Base-by-base conservation (phyloP, 2,329 filamentous ascomycete genomes). In the Leptographium wingfieldii region DNA sequence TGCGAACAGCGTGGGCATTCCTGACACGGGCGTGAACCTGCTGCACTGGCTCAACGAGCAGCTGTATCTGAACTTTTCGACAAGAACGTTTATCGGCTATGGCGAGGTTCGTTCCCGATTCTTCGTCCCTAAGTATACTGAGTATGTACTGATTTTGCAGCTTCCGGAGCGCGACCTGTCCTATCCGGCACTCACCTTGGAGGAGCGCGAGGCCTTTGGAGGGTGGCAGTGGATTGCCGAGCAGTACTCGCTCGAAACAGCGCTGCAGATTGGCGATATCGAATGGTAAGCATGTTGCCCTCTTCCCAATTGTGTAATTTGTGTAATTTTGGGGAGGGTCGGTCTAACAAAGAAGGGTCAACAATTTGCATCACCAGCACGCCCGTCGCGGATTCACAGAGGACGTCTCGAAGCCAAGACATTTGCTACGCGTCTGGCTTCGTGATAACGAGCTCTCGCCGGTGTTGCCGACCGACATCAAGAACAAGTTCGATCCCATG, bases 201-300 rank as follows among this genome's bases (percentile, higher is more conserved):
- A 56, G 11, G 55, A 56, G 40, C 55, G 55, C 25, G 55, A 56
- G 25, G 55, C 55, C 40, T 56, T 56, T 48, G 55, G 55, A 9
- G 55, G 55, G 0, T 56, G 55, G 55, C 55, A 56, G 16, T 56
- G 40, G 55, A 56, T 31, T n/a, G 55, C 55, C 6, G 55, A 56
- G 14, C 38, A 48, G 40, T 56, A 48, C 25, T 19, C 38, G 12
- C 55, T 56, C 55, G 40, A 56, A 27, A 48, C 38, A 6, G 25
- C 38, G 2, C 55, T 56, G 14, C 25, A 56, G 19, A 48, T 48
- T 48, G 55, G 55, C 25, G 55, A 56, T 14, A 48, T 56, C 27
- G 40, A 56, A 22, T 56, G 55, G 55, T 33, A 33, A 19, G 40
- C 16, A 6, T n/a, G 19, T 1, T 29, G 3, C 9, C 5, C 29